Evolutionary conservation across 2,329 filamentous ascomycete genomes (phyloP).

Genomic region (Beauveria rudraprayagi): DNA sequence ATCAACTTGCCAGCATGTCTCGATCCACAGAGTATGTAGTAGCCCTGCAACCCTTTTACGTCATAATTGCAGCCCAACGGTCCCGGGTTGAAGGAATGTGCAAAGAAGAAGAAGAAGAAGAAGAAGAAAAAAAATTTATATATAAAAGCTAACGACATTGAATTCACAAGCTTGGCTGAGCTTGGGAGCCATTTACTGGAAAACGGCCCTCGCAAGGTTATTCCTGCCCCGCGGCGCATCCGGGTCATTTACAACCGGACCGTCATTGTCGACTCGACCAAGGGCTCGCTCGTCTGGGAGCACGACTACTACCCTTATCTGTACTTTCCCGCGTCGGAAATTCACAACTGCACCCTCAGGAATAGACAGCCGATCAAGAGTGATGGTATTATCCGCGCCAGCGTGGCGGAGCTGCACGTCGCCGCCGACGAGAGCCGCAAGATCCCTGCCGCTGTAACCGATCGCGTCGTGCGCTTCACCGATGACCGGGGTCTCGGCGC

Average conservation of each 20-base stretch:
- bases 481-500: slow-evolving; percentile 29
- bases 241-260: slow-evolving; percentile 26
- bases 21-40: slow-evolving; percentile 3
- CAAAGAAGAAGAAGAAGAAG: no score
- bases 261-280: slow-evolving; percentile 29
- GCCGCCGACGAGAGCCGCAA: slow-evolving; percentile 16
- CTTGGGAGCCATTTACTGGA: slow-evolving; percentile 20
- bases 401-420: slow-evolving; percentile 25
- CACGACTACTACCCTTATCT: slow-evolving; percentile 41
- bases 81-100: neutral
- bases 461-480: slow-evolving; percentile 30
- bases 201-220: slow-evolving; percentile 20
- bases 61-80: neutral
- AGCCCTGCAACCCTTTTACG: neutral
- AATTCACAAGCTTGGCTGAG: slow-evolving; percentile 18
- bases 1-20: neutral
- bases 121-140: no score
- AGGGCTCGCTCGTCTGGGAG: slow-evolving; percentile 34
- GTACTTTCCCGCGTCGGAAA: slow-evolving; percentile 28
- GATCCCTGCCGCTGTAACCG: slow-evolving; percentile 20
- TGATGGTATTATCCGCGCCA: slow-evolving; percentile 19
- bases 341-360: slow-evolving; percentile 21
- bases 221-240: slow-evolving; percentile 21
- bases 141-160: neutral
- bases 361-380: slow-evolving; percentile 21